These are phyloP conservation scores for Apiospora hydei DNA, from an alignment of 2,329 filamentous ascomycete genomes.

Conservation along the genomic window DNA sequence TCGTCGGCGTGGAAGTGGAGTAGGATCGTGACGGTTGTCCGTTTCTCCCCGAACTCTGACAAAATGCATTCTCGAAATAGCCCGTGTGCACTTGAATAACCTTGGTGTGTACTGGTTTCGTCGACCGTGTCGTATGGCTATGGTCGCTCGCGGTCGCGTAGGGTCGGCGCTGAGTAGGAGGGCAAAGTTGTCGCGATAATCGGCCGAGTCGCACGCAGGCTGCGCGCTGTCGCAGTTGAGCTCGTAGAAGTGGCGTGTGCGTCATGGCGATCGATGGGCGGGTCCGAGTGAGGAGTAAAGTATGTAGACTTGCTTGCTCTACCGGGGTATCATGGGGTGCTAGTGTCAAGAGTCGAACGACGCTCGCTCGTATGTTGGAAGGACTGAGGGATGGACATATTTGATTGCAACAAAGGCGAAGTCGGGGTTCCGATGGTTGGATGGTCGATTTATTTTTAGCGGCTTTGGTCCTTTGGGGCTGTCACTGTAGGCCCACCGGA, in stretches of 20 bases:
- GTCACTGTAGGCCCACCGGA: neutral
- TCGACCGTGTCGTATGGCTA: neutral
- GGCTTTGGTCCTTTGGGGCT: neutral
- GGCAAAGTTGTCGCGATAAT: neutral
- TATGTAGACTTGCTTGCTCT: neutral
- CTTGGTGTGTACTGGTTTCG: too few relatives aligned
- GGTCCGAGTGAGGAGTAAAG: too few relatives aligned
- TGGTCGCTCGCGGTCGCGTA: neutral
- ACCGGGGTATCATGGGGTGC: slow-evolving; percentile 14
- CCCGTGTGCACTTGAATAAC: too few relatives aligned
- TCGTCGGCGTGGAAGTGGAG: neutral
- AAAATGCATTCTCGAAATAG: neutral
- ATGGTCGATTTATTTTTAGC: neutral
- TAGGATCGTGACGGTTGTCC: neutral
- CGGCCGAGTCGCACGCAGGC: neutral
- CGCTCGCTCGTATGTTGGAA: neutral
- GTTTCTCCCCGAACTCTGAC: neutral
- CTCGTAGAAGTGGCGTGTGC: neutral
- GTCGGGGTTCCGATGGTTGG: neutral
- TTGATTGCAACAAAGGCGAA: neutral
- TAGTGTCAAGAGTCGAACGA: slow-evolving; percentile 5
- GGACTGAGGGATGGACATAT: neutral
- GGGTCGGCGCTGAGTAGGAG: neutral
- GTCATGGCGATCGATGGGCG: neutral
- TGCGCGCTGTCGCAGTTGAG: neutral